These are phyloP conservation scores for Colletotrichum euphorbiae DNA, from an alignment of 2,329 filamentous ascomycete genomes.

Conservation along the genomic window DNA sequence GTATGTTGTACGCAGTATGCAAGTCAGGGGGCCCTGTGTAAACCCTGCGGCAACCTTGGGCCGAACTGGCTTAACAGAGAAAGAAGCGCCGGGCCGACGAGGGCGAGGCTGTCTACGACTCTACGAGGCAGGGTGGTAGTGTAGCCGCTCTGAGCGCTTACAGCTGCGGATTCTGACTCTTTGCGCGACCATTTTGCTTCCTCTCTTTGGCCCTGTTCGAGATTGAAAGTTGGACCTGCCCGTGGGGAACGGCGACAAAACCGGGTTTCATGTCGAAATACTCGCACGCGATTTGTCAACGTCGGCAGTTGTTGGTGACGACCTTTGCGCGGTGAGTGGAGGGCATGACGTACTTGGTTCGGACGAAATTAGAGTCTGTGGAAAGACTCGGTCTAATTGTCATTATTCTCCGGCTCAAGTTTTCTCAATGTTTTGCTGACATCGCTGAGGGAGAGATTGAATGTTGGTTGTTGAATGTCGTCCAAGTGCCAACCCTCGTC, in stretches of 20 bases:
- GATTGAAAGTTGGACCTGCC: slow-evolving; percentile 32
- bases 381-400: neutral
- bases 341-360: slow-evolving; percentile 31
- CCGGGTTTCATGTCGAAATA: slow-evolving; percentile 39
- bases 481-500: neutral
- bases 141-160: slow-evolving; percentile 36
- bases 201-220: slow-evolving; percentile 13
- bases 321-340: slow-evolving; percentile 16
- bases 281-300: slow-evolving; percentile 38
- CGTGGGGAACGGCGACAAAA: slow-evolving; percentile 35
- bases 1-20: neutral
- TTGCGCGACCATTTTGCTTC: neutral
- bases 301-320: slow-evolving; percentile 36
- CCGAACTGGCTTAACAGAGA: neutral
- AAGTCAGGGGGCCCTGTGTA: slow-evolving; percentile 36
- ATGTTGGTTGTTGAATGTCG: slow-evolving; percentile 1
- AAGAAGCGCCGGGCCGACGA: slow-evolving; percentile 29
- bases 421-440: neutral
- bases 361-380: neutral
- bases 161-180: slow-evolving; percentile 28
- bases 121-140: slow-evolving; percentile 1
- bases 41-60: slow-evolving; percentile 29
- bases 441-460: neutral
- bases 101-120: slow-evolving; percentile 2
- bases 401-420: slow-evolving; percentile 1